These are phyloP conservation scores for Talaromyces sp. DNA, from an alignment of 2,329 filamentous ascomycete species.

Conservation along the genomic window DNA sequence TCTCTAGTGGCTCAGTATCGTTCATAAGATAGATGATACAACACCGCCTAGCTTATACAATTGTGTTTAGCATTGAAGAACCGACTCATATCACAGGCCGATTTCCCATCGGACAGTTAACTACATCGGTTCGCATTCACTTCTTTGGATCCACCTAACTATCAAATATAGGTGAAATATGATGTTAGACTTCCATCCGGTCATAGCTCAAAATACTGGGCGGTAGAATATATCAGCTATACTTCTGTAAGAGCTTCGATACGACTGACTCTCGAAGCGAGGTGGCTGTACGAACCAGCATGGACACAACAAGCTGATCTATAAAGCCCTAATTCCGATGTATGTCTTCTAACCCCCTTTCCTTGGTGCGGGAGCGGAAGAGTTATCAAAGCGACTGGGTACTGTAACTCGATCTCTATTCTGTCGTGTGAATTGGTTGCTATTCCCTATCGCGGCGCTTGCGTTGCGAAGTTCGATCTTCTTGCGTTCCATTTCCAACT, in stretches of 20 bases:
- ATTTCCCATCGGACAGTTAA: not conserved
- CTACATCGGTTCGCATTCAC: not conserved
- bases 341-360: slow-evolving; percentile 27
- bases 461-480: slow-evolving; percentile 43
- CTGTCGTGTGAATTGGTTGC: slow-evolving; percentile 24
- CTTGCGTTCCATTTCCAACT: slow-evolving; percentile 47
- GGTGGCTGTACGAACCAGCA: not conserved
- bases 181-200: not conserved
- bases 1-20: not conserved
- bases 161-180: not conserved
- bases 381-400: slow-evolving; percentile 19
- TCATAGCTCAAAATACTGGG: not conserved
- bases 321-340: not conserved
- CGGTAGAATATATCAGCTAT: not conserved
- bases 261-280: not conserved
- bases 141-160: not conserved
- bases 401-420: slow-evolving; percentile 18
- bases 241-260: not conserved
- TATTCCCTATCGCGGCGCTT: slow-evolving; percentile 34
- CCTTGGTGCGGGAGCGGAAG: slow-evolving; percentile 25
- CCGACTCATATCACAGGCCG: not conserved
- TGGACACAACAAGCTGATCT: not conserved
- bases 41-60: not conserved
- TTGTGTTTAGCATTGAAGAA: slow-evolving; percentile 1
- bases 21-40: not conserved